phyloP scores from a whole-genome alignment of 495 filamentous ascomycete genomes.

The Cercophora scortea region DNA sequence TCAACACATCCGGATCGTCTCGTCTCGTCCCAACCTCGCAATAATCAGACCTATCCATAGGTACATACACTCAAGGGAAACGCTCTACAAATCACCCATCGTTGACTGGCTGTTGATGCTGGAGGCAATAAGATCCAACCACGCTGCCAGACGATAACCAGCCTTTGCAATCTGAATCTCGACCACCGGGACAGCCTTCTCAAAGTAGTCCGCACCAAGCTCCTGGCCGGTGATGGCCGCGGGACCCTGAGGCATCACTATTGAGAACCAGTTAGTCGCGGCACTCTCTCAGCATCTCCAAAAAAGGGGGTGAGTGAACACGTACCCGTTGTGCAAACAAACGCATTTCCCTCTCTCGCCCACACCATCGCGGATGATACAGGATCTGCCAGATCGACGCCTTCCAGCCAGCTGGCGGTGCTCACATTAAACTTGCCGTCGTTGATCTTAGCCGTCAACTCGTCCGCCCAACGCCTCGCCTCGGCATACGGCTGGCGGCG shows the following conservation, averaged over 20 bases:
- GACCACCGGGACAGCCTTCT: constrained; percentile 52
- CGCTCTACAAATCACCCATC: constrained; percentile 8
- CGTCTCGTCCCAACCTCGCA: too few relatives aligned
- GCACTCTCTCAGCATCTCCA: too few relatives aligned
- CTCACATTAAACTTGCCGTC: constrained; percentile 38
- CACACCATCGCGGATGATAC: constrained; percentile 46
- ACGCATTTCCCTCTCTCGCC: constrained; percentile 53
- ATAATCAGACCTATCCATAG: background rate
- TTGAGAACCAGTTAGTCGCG: background rate
- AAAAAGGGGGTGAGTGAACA: background rate
- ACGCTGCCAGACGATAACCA: constrained; percentile 59
- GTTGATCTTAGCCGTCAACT: constrained; percentile 43
- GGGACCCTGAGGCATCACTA: constrained; percentile 50
- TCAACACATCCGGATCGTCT: too few relatives aligned
- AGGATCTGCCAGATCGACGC: constrained; percentile 42
- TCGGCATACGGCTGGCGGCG: constrained; percentile 31
- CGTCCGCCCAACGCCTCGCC: constrained; percentile 44
- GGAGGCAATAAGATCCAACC: constrained; percentile 50
- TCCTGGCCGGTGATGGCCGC: constrained; percentile 48
- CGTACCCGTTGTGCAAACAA: constrained; percentile 48
- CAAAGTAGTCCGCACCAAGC: constrained; percentile 54
- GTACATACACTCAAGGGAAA: background rate
- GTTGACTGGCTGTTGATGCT: constrained; percentile 5
- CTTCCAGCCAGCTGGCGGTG: constrained; percentile 39
- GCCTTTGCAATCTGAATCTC: constrained; percentile 69